Evolutionary conservation across 495 filamentous ascomycete species (phyloP).

Genomic region (Podospora pseudoanserina): DNA sequence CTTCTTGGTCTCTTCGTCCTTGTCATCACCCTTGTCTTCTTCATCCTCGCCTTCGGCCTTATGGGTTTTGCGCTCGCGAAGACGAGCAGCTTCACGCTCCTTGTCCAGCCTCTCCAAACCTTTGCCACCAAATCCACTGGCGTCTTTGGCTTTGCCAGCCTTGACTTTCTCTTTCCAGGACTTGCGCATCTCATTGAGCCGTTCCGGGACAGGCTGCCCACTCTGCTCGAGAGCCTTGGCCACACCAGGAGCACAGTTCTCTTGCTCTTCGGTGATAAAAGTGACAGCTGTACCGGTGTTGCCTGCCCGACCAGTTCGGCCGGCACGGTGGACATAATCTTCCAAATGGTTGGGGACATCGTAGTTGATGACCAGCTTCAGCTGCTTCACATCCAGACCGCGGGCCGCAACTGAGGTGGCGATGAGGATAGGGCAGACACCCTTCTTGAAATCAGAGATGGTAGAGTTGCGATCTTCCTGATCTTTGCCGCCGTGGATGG

Average conservation of each 20-base stretch:
- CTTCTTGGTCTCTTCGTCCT: slow-evolving; percentile 52
- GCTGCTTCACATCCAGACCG: slow-evolving; percentile 92
- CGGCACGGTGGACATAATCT: slow-evolving; percentile 96
- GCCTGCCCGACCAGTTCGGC: slow-evolving; percentile 90
- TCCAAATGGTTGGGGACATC: slow-evolving; percentile 95
- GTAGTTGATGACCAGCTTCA: slow-evolving; percentile 95
- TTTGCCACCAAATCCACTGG: slow-evolving; percentile 90
- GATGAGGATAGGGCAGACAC: slow-evolving; percentile 82
- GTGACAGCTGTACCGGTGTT: slow-evolving; percentile 94
- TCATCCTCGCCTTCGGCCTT: slow-evolving; percentile 88
- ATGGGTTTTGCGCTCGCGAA: slow-evolving; percentile 80
- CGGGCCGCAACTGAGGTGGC: slow-evolving; percentile 96
- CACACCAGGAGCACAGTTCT: slow-evolving; percentile 84
- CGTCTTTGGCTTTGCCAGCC: slow-evolving; percentile 82
- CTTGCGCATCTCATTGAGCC: slow-evolving; percentile 55
- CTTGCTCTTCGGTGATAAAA: slow-evolving; percentile 87
- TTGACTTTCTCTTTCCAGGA: slow-evolving; percentile 85
- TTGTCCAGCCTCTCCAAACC: slow-evolving; percentile 87
- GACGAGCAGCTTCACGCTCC: slow-evolving; percentile 79
- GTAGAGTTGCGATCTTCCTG: slow-evolving; percentile 93
- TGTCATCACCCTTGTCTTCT: slow-evolving; percentile 76
- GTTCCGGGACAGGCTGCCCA: slow-evolving; percentile 73
- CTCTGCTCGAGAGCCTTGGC: slow-evolving; percentile 92
- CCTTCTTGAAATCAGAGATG: slow-evolving; percentile 92
- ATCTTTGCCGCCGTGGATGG: slow-evolving; percentile 94